Evolutionary conservation across 352 stramenopile genomes (phyloP), one percentile per base, ranked within the genome.

Genomic region (Globisporangium paddicum): DNA sequence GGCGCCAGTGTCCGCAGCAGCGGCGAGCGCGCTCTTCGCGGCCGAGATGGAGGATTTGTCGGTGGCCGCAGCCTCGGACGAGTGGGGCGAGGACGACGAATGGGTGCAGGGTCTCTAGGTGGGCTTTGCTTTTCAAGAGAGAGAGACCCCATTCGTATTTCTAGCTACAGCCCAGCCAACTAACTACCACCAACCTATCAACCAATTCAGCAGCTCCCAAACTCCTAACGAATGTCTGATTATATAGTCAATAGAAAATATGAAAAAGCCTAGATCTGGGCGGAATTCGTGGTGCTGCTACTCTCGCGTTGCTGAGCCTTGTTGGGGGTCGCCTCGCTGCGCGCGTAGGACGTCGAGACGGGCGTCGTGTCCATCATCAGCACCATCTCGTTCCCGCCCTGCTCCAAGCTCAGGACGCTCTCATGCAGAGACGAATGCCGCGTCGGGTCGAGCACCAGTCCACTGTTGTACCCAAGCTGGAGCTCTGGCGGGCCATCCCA

Each of bases 401-500:
- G 55, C 67, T 61, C 54, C 54, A 69, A 44, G 62, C 61, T 67
- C 53, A 50, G 44, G 4, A 42, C 58, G 46, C 58, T 75, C 16
- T 76, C 60, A 23, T 51, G 48, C n/a, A 37, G 59, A 57, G 30
- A 48, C 40, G 45, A 32, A 28, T 25, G 30, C 34, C 47, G 52
- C 21, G 25, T 52, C 16, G 46, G 57, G 1, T 58, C 58, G 11
- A 56, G 35, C 16, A 21, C 53, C 10, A 52, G 8, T 8, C 53
- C 53, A n/a, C 34, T 38, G 40, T 35, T 47, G 26, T 49, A 56
- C 5, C 58, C 40, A 6, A 63, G 60, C 52, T 71, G 63, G 10
- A 90, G 72, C 57, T 88, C 79, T 5, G 65, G 71, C n/a, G 93
- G 93, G 4, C 91, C 90, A 28, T 92, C 71, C 90, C 90, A 98